phyloP scores from a whole-genome alignment of 2,329 filamentous ascomycete genomes.

The Penicillium vulpinum region DNA sequence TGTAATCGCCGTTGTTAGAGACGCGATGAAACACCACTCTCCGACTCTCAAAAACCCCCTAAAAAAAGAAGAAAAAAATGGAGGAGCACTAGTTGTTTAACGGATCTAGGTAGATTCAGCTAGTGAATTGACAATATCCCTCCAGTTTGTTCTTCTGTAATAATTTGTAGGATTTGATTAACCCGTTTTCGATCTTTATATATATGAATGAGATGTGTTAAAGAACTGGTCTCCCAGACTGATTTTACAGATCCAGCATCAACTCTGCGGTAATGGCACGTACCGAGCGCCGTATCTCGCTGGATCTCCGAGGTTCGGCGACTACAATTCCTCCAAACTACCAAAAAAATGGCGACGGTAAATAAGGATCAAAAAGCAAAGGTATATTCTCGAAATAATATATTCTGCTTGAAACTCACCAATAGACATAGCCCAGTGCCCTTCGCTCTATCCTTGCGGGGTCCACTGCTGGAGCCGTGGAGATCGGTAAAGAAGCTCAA shows the following conservation, averaged over 20 bases:
- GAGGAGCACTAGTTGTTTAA: slow-evolving; percentile 29
- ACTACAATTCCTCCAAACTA: slow-evolving; percentile 1
- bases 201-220: not conserved
- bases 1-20: not conserved
- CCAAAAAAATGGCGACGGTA: slow-evolving; percentile 36
- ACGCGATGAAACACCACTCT: not conserved
- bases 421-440: slow-evolving; percentile 67
- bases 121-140: slow-evolving; percentile 35
- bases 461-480: slow-evolving; percentile 87
- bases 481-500: slow-evolving; percentile 69
- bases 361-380: slow-evolving; percentile 41
- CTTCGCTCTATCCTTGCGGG: slow-evolving; percentile 89
- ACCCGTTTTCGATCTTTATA: not conserved
- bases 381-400: slow-evolving; percentile 26
- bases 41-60: slow-evolving; percentile 9
- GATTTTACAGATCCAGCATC: not conserved
- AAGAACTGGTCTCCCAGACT: not conserved
- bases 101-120: slow-evolving; percentile 16
- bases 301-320: slow-evolving; percentile 20
- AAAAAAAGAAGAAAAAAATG: slow-evolving; percentile 22
- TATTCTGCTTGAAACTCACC: slow-evolving; percentile 29
- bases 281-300: slow-evolving; percentile 19
- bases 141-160: slow-evolving; percentile 12
- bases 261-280: slow-evolving; percentile 20
- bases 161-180: not conserved